Base-by-base conservation (phyloP, 306 rosid species). In the Acmispon strigosus region DNA sequence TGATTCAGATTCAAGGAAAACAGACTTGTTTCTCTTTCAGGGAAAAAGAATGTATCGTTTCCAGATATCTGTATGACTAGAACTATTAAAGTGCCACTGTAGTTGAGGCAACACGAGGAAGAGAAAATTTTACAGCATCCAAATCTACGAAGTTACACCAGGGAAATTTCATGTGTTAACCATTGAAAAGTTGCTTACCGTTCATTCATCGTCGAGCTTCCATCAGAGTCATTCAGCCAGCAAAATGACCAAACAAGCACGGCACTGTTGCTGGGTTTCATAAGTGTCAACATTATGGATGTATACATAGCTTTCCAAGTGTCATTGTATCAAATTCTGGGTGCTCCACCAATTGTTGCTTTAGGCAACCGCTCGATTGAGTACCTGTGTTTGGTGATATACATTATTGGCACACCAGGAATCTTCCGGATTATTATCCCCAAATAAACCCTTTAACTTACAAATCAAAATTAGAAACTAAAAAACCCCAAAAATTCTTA, bases 331-430 rank as follows among this genome's bases (percentile, higher is more conserved):
- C 86, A 88, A 16, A 79, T 69, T 67, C 94, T 84, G 64, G 94
- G 94, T 57, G 90, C 90, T 90, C 98, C 97, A 15, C 98, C 97
- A 0, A 94, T 82, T 66, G 97, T 94, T 62, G 97, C 96, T 78
- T 94, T 96, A 1, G 98, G 98, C 80, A 90, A 78, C 48, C 98
- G 80, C 81, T 94, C 98, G 4, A 90, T 89, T 14, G 98, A 90
- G 76, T 89, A 90, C 78, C 54, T 88, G 84, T 87, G 98, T 55
- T 78, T 82, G 41, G 97, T 90, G 66, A 90, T 89, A 54, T 90
- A 90, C 97, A 94, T 90, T 78, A 94, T 94, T 2, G 97, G 98
- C 72, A 94, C 97, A 55, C 98, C 98, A 44, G 97, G 97, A 68
- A 89, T 48, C 98, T 94, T n/a, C n/a, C n/a, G n/a, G n/a, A n/a